Evolutionary conservation across 306 rosid genomes (phyloP), one percentile per base, ranked within the genome.

Genomic region (Sophora flavescens): DNA sequence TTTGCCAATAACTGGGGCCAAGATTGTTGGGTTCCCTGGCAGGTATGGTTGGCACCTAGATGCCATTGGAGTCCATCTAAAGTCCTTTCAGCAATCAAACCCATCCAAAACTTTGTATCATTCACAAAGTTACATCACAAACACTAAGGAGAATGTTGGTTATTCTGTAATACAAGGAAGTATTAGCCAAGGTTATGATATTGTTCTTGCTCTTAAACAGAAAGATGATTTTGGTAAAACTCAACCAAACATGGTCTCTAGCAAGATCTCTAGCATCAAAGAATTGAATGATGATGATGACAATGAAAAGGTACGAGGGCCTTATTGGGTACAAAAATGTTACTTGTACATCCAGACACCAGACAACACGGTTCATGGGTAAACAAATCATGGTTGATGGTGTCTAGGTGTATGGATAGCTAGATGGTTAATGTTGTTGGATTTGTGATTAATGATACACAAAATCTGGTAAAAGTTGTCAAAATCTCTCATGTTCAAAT

Each of bases 21-120:
- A 80, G 89, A 88, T 95, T 74, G 99, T 92, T 32, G 97, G 99
- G 69, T 92, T 95, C 81, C 89, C 88, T 81, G 97, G 99, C 15
- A 88, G 82, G 81, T 84, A 82, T 50, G 89, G 92, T 50, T 88
- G 91, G 97, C 84, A 80, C 84, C 44, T 95, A 53, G 97, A 92
- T 80, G 84, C 99, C 47, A 92, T 95, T 66, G 97, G 97, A 66
- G 97, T 85, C 48, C 73, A 95, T 63, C 32, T 91, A 33, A 83
- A 84, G 70, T 86, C 97, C 11, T 22, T 80, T 80, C 83, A 78
- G 56, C 80, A 68, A 41, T 84, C 81, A 80, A 80, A 80, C 0
- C 87, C 81, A 12, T 63, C 86, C 38, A 87, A 78, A 68, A 32
- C 84, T 57, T 44, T 78, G 83, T 45, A 76, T 47, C 68, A 75